Evolutionary conservation across 148 eudicot species (phyloP), one percentile per base, ranked within the genome.

Genomic region (Camellia sinensis): DNA sequence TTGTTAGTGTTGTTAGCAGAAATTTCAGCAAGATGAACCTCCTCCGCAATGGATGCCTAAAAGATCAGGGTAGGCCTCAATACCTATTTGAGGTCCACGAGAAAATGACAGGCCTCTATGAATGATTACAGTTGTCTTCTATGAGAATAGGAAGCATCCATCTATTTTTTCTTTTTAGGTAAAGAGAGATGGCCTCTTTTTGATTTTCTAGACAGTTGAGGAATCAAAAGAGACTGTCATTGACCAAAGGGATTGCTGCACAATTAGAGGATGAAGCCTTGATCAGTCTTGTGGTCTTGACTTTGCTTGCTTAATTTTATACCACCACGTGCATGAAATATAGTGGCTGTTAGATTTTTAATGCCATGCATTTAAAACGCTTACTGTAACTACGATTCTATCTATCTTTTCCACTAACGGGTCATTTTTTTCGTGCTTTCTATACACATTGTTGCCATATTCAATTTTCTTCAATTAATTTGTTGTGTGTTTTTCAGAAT

Each of bases 401-500:
- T 40, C 7, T 1, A 63, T 77, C 29, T 13, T n/a, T 19, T 67
- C 41, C 21, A 19, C 69, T 48, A 81, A 54, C 57, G 3, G 45
- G 17, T 29, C 43, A 64, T n/a, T n/a, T n/a, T 8, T n/a, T 12
- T 13, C 15, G 65, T 80, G 19, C 61, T 69, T 63, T 29, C n/a
- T n/a, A 74, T 50, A 43, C 63, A 52, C 18, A 21, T 9, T 1
- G n/a, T 52, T 29, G 15, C 52, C 6, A 4, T 64, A n/a, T 72
- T 78, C 3, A n/a, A 37, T n/a, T 15, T 41, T 15, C 21, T 19
- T 67, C n/a, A 3, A 41, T 65, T 68, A 8, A 79, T 53, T 37
- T 18, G 14, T 67, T 67, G 5, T 41, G 37, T 64, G 22, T 56
- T 78, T 85, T 68, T 63, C 90, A 95, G 98, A 89, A 95, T 95